A percentile compares a stretch with the other conserved stretches of the same genome.
Evolutionary conservation across 106 monocot species (phyloP).

Genomic region (Dendrobium chrysotoxum): DNA sequence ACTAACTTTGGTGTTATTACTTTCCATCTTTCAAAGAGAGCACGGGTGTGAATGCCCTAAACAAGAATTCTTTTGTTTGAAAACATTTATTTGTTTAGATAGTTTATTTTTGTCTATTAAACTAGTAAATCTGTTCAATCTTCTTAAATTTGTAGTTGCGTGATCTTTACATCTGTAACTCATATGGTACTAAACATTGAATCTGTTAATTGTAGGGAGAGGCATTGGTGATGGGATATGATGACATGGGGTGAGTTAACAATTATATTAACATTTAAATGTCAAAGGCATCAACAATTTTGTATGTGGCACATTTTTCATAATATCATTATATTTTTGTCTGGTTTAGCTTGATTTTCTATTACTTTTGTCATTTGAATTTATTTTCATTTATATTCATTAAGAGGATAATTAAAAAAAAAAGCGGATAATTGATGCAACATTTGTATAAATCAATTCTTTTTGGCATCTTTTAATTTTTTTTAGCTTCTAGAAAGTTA

Average conservation of each 20-base stretch:
- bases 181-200: conserved; percentile 5
- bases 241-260: conserved; percentile 91
- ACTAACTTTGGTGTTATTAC: background rate
- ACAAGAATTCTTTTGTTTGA: background rate
- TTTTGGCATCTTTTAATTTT: background rate
- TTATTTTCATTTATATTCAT: background rate
- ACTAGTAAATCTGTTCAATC: background rate
- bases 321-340: background rate
- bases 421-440: background rate
- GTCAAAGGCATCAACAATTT: background rate
- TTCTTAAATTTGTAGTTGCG: background rate
- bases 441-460: background rate
- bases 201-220: conserved; percentile 64
- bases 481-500: background rate
- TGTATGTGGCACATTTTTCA: background rate
- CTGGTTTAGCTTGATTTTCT: background rate
- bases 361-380: background rate
- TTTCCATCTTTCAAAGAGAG: background rate
- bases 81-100: background rate
- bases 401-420: background rate
- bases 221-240: conserved; percentile 95
- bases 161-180: background rate
- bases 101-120: conserved; percentile 4
- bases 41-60: background rate
- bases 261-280: background rate